Conservation (phyloP, 2,329 filamentous ascomycete genomes). For the Elsinoe arachidis region DNA sequence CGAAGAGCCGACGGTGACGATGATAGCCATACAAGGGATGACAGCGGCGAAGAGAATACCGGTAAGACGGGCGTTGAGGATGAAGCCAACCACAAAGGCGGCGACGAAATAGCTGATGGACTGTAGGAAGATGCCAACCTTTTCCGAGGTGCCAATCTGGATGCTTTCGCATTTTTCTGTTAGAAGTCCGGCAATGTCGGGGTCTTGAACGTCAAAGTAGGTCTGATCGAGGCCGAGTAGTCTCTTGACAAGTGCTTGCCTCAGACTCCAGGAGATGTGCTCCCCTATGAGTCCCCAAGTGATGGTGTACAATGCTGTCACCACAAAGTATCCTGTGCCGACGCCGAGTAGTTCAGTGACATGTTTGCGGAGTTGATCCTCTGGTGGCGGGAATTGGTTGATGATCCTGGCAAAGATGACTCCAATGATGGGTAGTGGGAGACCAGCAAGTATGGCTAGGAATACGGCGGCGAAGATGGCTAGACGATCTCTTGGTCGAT, state of each 20-base stretch:
- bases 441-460: conserved; percentile 32
- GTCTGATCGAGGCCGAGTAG: conserved; percentile 44
- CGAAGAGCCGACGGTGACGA: conserved; percentile 36
- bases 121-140: conserved; percentile 39
- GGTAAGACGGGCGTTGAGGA: conserved; percentile 34
- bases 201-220: conserved; percentile 43
- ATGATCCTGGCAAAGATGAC: conserved; percentile 42
- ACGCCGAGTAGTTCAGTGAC: conserved; percentile 37
- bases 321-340: conserved; percentile 41
- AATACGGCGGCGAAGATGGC: conserved; percentile 29
- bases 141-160: conserved; percentile 40
- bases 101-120: conserved; percentile 39
- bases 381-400: conserved; percentile 41
- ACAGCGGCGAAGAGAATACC: conserved; percentile 37
- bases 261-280: conserved; percentile 39
- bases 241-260: conserved; percentile 39
- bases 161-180: conserved; percentile 39
- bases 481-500: conserved; percentile 31
- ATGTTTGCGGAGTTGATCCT: conserved; percentile 34
- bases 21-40: conserved; percentile 41
- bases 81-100: conserved; percentile 39
- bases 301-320: conserved; percentile 43
- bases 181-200: conserved; percentile 40
- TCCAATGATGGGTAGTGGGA: conserved; percentile 35
- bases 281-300: conserved; percentile 45